Conservation (phyloP, 2,329 filamentous ascomycete genomes). For the Clarireedia homoeocarpa region DNA sequence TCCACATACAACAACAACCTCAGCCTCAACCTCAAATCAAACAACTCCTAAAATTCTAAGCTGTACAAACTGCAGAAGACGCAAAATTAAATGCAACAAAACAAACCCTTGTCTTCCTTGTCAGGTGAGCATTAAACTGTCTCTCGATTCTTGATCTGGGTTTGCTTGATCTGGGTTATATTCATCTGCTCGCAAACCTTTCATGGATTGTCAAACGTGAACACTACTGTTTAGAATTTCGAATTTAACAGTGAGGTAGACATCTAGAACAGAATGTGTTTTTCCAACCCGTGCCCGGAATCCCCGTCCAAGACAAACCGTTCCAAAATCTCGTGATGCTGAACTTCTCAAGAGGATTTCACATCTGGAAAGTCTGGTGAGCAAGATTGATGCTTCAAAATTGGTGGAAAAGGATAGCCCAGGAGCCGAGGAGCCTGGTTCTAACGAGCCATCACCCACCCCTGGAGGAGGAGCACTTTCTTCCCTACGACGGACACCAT, state of each 20-base stretch:
- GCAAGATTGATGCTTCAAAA: slow-evolving; percentile 7
- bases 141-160: background rate
- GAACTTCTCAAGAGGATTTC: slow-evolving; percentile 11
- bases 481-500: no score
- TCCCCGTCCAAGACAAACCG: background rate
- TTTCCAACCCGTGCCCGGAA: slow-evolving; percentile 8
- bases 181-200: background rate
- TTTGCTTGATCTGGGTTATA: background rate
- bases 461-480: background rate
- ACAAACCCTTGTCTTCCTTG: slow-evolving; percentile 8
- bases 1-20: background rate
- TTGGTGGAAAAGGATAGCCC: background rate
- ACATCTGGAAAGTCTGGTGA: slow-evolving; percentile 10
- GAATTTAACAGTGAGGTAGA: background rate
- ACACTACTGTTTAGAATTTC: background rate
- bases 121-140: slow-evolving; percentile 1
- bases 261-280: slow-evolving; percentile 3
- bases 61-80: slow-evolving; percentile 9
- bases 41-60: slow-evolving; percentile 3
- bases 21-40: background rate
- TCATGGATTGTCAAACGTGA: background rate
- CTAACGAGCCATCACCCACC: background rate
- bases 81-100: slow-evolving; percentile 12
- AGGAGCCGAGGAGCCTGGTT: background rate
- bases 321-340: slow-evolving; percentile 6